These are phyloP conservation scores for Kwoniella sp. DNA, from an alignment of 768 basidiomycete genomes.

Conservation along the genomic window DNA sequence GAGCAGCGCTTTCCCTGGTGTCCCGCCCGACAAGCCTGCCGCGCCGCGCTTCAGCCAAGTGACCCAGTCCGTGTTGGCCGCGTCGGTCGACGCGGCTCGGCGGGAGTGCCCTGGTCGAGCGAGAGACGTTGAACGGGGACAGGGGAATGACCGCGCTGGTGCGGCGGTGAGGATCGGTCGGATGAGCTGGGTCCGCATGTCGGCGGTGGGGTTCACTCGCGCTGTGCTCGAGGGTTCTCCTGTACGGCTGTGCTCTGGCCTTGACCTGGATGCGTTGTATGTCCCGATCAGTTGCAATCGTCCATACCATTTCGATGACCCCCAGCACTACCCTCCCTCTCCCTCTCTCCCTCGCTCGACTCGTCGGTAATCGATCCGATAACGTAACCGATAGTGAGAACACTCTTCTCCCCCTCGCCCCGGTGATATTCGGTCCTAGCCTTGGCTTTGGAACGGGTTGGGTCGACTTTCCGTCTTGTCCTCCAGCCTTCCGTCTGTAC, in stretches of 20 bases:
- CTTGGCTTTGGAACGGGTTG: too few relatives aligned
- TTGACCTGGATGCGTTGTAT: too few relatives aligned
- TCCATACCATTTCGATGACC: too few relatives aligned
- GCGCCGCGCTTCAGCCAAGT: conserved; percentile 29
- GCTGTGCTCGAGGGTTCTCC: too few relatives aligned
- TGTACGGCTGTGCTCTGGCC: too few relatives aligned
- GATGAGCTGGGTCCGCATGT: too few relatives aligned
- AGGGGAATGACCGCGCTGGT: background rate
- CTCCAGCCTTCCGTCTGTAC: conserved; percentile 4
- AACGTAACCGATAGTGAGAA: background rate
- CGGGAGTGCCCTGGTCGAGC: conserved; percentile 2
- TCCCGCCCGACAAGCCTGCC: background rate
- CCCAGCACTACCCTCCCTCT: too few relatives aligned
- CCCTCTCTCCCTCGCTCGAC: too few relatives aligned
- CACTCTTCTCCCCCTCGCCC: background rate
- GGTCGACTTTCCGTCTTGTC: too few relatives aligned
- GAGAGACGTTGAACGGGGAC: conserved; percentile 1
- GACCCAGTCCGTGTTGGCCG: conserved; percentile 31
- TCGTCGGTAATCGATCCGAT: background rate
- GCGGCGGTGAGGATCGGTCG: background rate
- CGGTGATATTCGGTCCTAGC: conserved; percentile 15
- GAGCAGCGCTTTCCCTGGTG: conserved; percentile 31
- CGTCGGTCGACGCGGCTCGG: conserved; percentile 30
- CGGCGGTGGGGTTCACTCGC: too few relatives aligned
- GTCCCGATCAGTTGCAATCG: too few relatives aligned